These are phyloP conservation scores for Sarcodon sp. DNA, from an alignment of 768 basidiomycete genomes.

Conservation along the genomic window DNA sequence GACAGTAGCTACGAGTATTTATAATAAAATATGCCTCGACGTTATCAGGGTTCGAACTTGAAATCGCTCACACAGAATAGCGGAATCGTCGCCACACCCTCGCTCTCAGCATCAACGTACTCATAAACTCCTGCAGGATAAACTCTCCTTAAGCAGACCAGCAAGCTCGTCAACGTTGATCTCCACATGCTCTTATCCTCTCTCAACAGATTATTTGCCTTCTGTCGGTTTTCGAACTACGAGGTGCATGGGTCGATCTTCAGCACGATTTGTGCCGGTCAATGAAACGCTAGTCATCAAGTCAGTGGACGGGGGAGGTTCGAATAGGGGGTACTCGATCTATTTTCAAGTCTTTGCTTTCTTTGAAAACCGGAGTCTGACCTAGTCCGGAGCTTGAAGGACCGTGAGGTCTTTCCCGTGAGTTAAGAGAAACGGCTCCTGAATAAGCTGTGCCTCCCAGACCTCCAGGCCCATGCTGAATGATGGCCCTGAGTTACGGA, in stretches of 20 bases:
- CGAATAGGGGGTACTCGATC: conserved; percentile 77
- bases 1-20: no score
- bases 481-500: conserved; percentile 83
- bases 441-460: conserved; percentile 80
- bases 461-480: conserved; percentile 74
- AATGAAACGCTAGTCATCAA: conserved; percentile 81
- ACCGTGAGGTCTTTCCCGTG: conserved; percentile 85
- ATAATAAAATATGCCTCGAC: no score
- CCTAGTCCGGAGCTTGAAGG: conserved; percentile 53
- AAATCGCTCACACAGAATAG: no score
- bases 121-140: conserved; percentile 98
- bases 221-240: conserved; percentile 36
- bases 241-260: conserved; percentile 89
- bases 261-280: conserved; percentile 93
- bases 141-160: conserved; percentile 72
- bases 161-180: conserved; percentile 72
- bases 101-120: conserved; percentile 65
- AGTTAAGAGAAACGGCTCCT: conserved; percentile 80
- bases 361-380: conserved; percentile 61
- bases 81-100: conserved; percentile 13
- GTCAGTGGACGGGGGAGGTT: conserved; percentile 88
- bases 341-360: conserved; percentile 52
- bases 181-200: conserved; percentile 54
- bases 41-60: no score
- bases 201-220: conserved; percentile 26